These are phyloP conservation scores for Dalechampia spathulata DNA, from an alignment of 441 rosid species.

Conservation along the genomic window DNA sequence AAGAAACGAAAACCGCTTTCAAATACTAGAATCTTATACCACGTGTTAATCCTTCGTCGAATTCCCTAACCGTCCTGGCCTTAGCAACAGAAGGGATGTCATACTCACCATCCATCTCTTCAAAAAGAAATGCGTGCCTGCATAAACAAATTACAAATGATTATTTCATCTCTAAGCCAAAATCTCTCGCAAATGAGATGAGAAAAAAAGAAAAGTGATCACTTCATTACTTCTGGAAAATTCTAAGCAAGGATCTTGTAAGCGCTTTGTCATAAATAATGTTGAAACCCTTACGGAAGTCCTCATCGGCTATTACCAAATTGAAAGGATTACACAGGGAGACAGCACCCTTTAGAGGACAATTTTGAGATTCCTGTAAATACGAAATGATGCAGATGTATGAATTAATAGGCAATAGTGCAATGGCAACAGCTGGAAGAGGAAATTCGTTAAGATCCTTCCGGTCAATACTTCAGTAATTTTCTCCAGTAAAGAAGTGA, in stretches of 20 bases:
- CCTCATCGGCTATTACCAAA: slow-evolving; percentile 76
- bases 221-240: slow-evolving; percentile 50
- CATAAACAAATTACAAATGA: slow-evolving; percentile 16
- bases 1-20: neutral
- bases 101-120: slow-evolving; percentile 72
- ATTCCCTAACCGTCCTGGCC: slow-evolving; percentile 67
- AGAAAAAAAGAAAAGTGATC: slow-evolving; percentile 8
- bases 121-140: slow-evolving; percentile 80
- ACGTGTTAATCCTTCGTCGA: slow-evolving; percentile 70
- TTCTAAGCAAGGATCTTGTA: slow-evolving; percentile 48
- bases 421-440: neutral
- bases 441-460: too few species aligned
- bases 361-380: slow-evolving; percentile 56
- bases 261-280: slow-evolving; percentile 70
- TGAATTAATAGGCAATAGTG: neutral
- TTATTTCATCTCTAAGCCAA: slow-evolving; percentile 11
- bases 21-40: slow-evolving; percentile 30
- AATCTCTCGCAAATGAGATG: slow-evolving; percentile 8
- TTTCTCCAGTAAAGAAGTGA: too few species aligned
- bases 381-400: neutral
- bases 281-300: slow-evolving; percentile 82
- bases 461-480: too few species aligned
- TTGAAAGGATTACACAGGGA: slow-evolving; percentile 89
- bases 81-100: slow-evolving; percentile 57
- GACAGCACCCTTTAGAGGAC: slow-evolving; percentile 74